These are phyloP conservation scores for Macrolepiota fuliginosa DNA, from an alignment of 768 basidiomycete genomes.

Conservation along the genomic window DNA sequence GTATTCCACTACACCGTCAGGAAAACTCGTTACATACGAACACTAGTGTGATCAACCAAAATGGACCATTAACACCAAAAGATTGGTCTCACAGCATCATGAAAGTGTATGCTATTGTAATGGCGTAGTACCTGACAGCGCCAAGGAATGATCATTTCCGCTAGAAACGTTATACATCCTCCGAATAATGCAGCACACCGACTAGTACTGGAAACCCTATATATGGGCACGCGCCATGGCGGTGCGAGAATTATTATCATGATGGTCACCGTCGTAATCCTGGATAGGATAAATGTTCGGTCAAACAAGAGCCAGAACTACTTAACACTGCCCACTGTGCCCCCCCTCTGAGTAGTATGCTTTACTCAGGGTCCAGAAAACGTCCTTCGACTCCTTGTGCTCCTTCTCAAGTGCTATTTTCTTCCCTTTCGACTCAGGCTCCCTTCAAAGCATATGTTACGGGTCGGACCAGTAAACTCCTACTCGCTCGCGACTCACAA, in stretches of 20 bases:
- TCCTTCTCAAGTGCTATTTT: constrained; percentile 17
- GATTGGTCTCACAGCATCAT: no score
- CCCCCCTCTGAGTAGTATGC: background rate
- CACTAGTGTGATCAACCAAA: no score
- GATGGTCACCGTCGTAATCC: constrained; percentile 3
- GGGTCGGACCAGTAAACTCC: constrained; percentile 10
- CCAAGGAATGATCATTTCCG: no score
- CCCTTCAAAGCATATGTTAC: constrained; percentile 7
- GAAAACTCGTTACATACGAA: no score
- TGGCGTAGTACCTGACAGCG: no score
- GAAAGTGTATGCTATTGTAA: no score
- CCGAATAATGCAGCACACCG: background rate
- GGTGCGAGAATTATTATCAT: background rate
- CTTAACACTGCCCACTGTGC: background rate
- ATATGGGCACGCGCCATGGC: background rate
- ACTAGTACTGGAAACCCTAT: background rate
- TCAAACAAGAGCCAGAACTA: background rate
- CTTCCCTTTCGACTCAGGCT: constrained; percentile 28
- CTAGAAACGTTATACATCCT: no score
- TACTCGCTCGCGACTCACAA: constrained; percentile 12
- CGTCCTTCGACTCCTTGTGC: constrained; percentile 14
- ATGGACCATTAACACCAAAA: no score
- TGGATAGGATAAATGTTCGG: background rate
- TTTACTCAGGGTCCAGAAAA: constrained; percentile 5
- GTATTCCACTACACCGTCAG: no score